These are phyloP conservation scores for Cladobotryum protrusum DNA, from an alignment of 2,329 filamentous ascomycete genomes.

Conservation along the genomic window DNA sequence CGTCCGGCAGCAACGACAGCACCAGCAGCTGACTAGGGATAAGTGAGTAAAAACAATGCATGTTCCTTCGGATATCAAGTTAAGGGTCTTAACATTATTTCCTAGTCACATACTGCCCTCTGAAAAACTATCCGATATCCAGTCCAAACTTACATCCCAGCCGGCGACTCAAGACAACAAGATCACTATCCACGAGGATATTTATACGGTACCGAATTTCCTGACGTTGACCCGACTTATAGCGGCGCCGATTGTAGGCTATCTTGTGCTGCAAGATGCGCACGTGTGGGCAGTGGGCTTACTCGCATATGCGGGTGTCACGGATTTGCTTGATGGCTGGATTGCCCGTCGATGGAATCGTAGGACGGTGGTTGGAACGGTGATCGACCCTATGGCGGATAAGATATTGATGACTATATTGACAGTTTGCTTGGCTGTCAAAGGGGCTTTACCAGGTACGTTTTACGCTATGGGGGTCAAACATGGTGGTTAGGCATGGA, in stretches of 20 bases:
- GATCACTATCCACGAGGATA: slow-evolving; percentile 64
- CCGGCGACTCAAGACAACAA: slow-evolving; percentile 9
- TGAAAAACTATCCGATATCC: not conserved
- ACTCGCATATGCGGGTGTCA: slow-evolving; percentile 89
- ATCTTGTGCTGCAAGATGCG: slow-evolving; percentile 77
- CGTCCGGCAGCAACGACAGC: not conserved
- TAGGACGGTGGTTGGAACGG: slow-evolving; percentile 87
- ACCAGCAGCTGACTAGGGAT: not conserved
- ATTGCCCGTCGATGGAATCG: slow-evolving; percentile 83
- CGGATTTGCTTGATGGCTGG: slow-evolving; percentile 88
- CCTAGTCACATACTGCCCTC: not conserved
- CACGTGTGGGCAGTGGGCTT: slow-evolving; percentile 73
- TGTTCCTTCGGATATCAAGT: not conserved
- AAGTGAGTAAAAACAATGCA: not conserved
- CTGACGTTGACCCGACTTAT: slow-evolving; percentile 81
- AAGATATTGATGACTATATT: slow-evolving; percentile 93
- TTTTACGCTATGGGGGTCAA: slow-evolving; percentile 10
- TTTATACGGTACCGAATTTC: slow-evolving; percentile 94
- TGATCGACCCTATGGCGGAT: slow-evolving; percentile 96
- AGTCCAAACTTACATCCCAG: slow-evolving; percentile 4
- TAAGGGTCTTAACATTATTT: not conserved
- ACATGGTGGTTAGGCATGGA: not conserved
- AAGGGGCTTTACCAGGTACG: slow-evolving; percentile 73
- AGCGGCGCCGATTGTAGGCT: slow-evolving; percentile 79
- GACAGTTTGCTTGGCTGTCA: slow-evolving; percentile 76